Evolutionary conservation across 2,329 filamentous ascomycete species (phyloP).

Genomic region (Penicillium hordei): DNA sequence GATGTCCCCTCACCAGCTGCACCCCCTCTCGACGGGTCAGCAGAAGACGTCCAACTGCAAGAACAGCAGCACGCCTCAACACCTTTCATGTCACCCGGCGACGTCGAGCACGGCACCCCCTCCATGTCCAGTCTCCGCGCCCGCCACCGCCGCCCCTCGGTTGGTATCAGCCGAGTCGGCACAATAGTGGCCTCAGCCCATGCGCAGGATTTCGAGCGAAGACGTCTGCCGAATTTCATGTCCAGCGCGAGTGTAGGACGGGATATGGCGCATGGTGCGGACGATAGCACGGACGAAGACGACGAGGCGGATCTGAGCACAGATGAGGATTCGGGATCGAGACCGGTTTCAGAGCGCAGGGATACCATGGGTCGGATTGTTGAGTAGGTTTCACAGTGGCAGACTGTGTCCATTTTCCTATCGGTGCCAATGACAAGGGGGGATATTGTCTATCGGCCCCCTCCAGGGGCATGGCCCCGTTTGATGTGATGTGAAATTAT

Average conservation of each 20-base stretch:
- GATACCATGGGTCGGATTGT: conserved; percentile 8
- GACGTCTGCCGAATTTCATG: conserved; percentile 54
- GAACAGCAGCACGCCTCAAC: conserved; percentile 23
- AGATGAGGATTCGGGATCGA: conserved; percentile 27
- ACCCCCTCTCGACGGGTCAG: conserved; percentile 14
- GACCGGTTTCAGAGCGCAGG: not conserved
- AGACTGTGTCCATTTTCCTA: not conserved
- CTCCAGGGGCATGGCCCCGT: not conserved
- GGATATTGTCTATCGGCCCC: not conserved
- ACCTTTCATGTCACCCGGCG: conserved; percentile 21
- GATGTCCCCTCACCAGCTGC: conserved; percentile 40
- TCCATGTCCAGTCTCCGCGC: conserved; percentile 27
- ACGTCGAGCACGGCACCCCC: conserved; percentile 32
- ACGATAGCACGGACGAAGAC: conserved; percentile 42
- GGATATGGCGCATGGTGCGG: conserved; percentile 34
- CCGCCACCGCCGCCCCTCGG: conserved; percentile 29
- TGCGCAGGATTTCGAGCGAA: conserved; percentile 87
- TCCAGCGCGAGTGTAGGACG: conserved; percentile 36
- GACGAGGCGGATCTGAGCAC: conserved; percentile 33
- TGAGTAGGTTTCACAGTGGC: not conserved
- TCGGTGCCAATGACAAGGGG: not conserved
- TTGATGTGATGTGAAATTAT: conserved; percentile 2
- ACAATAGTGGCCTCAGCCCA: conserved; percentile 80
- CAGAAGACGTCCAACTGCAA: conserved; percentile 29
- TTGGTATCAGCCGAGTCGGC: conserved; percentile 55